Evolutionary conservation across 345 rosid species (phyloP), one percentile per base, ranked within the genome.

Genomic region (Stellera chamaejasme): DNA sequence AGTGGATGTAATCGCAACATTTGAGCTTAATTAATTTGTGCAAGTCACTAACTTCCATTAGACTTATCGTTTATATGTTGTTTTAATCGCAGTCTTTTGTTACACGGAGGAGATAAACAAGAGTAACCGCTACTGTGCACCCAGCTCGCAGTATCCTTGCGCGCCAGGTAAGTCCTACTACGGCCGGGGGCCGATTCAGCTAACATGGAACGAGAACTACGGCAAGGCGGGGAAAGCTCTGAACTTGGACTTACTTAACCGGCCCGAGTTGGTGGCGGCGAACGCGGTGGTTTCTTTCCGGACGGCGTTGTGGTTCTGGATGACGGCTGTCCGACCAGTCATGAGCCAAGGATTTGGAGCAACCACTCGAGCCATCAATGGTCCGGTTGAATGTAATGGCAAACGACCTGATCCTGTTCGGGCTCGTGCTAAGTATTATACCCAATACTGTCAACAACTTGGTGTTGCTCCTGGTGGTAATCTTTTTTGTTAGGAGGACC

Each of bases 21-120:
- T 48, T 43, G 6, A 8, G 42, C 19, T 11, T 27, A 25, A 47
- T 52, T 6, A 28, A 2, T 23, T 12, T 27, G 10, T 25, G 14
- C 26, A 45, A 25, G 6, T 16, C 13, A 4, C 5, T 4, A 1
- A 43, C 4, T 6, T 65, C 28, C 12, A 3, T 60, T 26, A 64
- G 65, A 2, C n/a, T 55, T 25, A 55, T 3, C 10, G 7, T 5
- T 16, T n/a, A 10, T 8, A 56, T 66, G 43, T 58, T 66, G 55
- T 9, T 47, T n/a, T 47, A 36, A 46, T 46, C 59, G 62, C 76
- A 88, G 93, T 72, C 49, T 88, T 84, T 44, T 88, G 93, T 75
- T 58, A 59, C 50, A 73, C 77, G 28, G 86, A 88, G 69, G 93
- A 88, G 48, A 69, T 66, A 2, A 52, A 82, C 25, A 87, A 84